Evolutionary conservation across 805 yeast species (phyloP).

Genomic region (Candida ponderosae): DNA sequence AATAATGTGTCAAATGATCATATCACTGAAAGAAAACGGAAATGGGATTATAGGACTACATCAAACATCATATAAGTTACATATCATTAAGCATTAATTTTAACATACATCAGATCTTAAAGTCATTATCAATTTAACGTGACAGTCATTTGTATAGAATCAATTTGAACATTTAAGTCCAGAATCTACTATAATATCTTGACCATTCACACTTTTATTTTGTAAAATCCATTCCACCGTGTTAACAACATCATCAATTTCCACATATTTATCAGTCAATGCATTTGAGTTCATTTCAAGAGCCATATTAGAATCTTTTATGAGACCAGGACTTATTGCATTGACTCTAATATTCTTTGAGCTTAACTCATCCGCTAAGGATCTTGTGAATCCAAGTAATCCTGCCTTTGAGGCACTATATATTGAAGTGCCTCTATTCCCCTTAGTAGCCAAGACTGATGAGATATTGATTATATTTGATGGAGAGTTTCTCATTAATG

Average conservation of each 20-base stretch:
- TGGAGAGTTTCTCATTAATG: constrained; percentile 36
- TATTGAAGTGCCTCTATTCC: constrained; percentile 49
- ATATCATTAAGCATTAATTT: no score
- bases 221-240: constrained; percentile 15
- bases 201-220: constrained; percentile 21
- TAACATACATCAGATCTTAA: no score
- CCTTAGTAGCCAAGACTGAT: constrained; percentile 48
- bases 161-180: constrained; percentile 11
- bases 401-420: constrained; percentile 73
- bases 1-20: no score
- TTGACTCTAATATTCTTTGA: constrained; percentile 50
- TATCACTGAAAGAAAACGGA: no score
- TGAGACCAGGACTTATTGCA: constrained; percentile 60
- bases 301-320: constrained; percentile 57
- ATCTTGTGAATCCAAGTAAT: constrained; percentile 48
- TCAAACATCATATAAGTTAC: no score
- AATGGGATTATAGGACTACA: no score
- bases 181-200: constrained; percentile 21
- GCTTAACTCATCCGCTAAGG: constrained; percentile 54
- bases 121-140: no score
- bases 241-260: constrained; percentile 15
- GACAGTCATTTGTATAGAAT: no score
- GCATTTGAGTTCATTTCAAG: constrained; percentile 12
- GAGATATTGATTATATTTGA: constrained; percentile 52
- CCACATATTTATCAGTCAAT: constrained; percentile 10